Base-by-base conservation (phyloP, 805 yeast species). In the Wickerhamiella parazyma region DNA sequence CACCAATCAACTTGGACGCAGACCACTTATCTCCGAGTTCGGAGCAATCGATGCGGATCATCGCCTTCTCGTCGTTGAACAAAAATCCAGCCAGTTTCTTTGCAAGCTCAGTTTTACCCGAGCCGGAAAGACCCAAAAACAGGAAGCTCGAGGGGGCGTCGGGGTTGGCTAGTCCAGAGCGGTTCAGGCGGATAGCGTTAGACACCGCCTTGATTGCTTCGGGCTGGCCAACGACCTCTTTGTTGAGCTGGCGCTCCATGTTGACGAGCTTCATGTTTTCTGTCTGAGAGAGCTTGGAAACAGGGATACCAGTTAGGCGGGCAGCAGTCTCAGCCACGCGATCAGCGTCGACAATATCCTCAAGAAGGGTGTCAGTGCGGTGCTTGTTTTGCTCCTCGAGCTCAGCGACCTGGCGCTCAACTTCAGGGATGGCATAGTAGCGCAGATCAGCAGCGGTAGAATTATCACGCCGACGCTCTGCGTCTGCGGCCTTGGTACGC, bases 91-190 rank as follows among this genome's bases (percentile, higher is more conserved):
- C 97, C 20, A 91, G 73, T 57, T 87, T 91, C 74, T 91, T 91
- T 19, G 98, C 97, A 54, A 91, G 71, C 63, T 91, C 97, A 7
- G 98, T 91, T 71, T 91, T 91, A 74, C 98, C 98, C 6, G 95
- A 85, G 55, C 98, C 98, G 2, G 95, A 83, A 48, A 89, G 73
- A 48, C 98, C 98, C 49, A 93, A 68, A 72, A 91, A 91, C 58
- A 91, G 59, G 73, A 91, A 91, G 11, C 95, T 83, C 0, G 97
- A 85, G 5, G 98, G 98, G 52, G 93, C 95, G 62, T 86, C 75
- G 44, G 98, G 98, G 62, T 91, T 91, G 19, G 95, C 82, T 51
- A 91, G 71, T 17, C 98, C 98, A 9, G 97, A 87, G 61, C 98
- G 76, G 14, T 84, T 76, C 55, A 91, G 71, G 64, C 98, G 76